These are phyloP conservation scores for Ricinus communis DNA, from an alignment of 345 rosid species.

Conservation along the genomic window DNA sequence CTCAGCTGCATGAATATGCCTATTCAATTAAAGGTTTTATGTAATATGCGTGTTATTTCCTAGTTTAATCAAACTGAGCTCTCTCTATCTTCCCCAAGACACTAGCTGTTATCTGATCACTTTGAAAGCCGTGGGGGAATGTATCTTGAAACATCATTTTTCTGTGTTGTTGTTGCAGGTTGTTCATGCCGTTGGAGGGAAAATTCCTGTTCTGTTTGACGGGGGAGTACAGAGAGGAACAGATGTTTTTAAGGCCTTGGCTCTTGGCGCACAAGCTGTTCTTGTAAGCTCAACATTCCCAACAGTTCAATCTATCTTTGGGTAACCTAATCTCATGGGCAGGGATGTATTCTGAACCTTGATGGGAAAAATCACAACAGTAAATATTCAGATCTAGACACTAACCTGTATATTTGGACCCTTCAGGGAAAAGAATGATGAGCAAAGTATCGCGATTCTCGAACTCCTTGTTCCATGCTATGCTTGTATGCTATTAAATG, in stretches of 20 bases:
- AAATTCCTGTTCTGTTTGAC: slow-evolving; percentile 71
- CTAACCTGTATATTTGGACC: too few relatives aligned
- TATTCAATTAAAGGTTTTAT: not conserved
- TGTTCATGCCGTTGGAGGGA: slow-evolving; percentile 68
- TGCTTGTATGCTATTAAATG: not conserved
- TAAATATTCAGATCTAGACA: too few relatives aligned
- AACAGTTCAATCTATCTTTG: not conserved
- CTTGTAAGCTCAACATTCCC: slow-evolving; percentile 46
- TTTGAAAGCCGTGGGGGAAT: not conserved
- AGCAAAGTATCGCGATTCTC: not conserved
- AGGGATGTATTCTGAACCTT: not conserved
- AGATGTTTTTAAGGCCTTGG: slow-evolving; percentile 82
- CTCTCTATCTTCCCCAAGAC: not conserved
- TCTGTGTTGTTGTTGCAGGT: slow-evolving; percentile 43
- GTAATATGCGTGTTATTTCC: not conserved
- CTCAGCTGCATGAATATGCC: not conserved
- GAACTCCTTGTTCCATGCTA: not conserved
- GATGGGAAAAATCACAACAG: not conserved
- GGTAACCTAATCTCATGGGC: not conserved
- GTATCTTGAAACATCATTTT: not conserved
- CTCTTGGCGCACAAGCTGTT: slow-evolving; percentile 89
- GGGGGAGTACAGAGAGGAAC: slow-evolving; percentile 90
- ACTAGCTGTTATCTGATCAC: not conserved
- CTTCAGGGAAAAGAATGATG: too few relatives aligned
- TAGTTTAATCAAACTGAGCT: not conserved